These are phyloP conservation scores for Liquidambar formosana DNA, from an alignment of 164 flowering plant genomes.

Conservation along the genomic window DNA sequence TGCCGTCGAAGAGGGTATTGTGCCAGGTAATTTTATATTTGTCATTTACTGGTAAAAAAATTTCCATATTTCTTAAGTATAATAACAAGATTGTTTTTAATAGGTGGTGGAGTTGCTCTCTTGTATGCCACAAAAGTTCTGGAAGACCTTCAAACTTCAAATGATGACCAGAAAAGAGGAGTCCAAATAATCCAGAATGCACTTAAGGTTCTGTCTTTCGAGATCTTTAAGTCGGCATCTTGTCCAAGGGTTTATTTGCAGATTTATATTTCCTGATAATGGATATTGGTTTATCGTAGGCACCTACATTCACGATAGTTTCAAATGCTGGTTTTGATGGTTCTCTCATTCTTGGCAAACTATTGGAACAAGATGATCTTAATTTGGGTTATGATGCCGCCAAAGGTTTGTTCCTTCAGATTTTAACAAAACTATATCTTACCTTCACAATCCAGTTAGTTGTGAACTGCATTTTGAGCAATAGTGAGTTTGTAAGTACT, in stretches of 20 bases:
- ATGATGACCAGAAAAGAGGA: slow-evolving; percentile 76
- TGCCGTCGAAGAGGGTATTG: slow-evolving; percentile 91
- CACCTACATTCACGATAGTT: slow-evolving; percentile 68
- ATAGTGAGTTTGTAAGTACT: neutral
- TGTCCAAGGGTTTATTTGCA: neutral
- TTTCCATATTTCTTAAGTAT: no score
- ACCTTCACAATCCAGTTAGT: neutral
- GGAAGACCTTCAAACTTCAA: slow-evolving; percentile 60
- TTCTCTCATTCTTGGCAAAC: slow-evolving; percentile 61
- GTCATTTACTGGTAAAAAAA: neutral
- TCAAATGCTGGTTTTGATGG: slow-evolving; percentile 89
- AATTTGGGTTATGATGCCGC: slow-evolving; percentile 86
- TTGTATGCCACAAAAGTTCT: slow-evolving; percentile 71
- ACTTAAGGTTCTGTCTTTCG: slow-evolving; percentile 57
- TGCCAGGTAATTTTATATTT: slow-evolving; percentile 59
- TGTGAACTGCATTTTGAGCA: neutral
- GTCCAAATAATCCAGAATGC: slow-evolving; percentile 75
- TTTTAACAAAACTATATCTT: neutral
- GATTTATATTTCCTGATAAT: neutral
- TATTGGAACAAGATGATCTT: slow-evolving; percentile 75
- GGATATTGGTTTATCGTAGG: slow-evolving; percentile 36
- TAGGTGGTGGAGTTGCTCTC: slow-evolving; percentile 94
- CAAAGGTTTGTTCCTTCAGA: slow-evolving; percentile 53
- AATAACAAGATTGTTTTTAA: slow-evolving; percentile 1
- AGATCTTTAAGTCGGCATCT: neutral